A percentile compares a stretch with the other conserved stretches of the same genome.
These are phyloP conservation scores for Mycena belliarum DNA, from an alignment of 768 basidiomycete species.

Conservation along the genomic window DNA sequence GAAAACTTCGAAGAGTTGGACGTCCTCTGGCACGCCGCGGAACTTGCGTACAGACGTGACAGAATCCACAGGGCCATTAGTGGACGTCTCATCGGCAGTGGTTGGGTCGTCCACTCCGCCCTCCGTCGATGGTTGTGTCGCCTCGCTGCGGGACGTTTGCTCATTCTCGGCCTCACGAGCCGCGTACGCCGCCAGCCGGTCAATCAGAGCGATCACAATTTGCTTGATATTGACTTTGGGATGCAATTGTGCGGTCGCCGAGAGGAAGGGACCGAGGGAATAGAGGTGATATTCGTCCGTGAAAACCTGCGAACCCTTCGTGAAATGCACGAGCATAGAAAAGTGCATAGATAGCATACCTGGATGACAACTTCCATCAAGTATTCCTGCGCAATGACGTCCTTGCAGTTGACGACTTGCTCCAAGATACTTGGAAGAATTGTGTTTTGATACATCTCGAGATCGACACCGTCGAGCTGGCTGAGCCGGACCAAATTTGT, in stretches of 20 bases:
- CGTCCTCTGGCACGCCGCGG: constrained; percentile 92
- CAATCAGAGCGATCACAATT: constrained; percentile 97
- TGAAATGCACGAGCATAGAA: not conserved
- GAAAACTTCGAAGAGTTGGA: constrained; percentile 96
- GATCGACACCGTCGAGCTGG: constrained; percentile 94
- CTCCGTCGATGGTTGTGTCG: constrained; percentile 30
- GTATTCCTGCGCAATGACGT: constrained; percentile 98
- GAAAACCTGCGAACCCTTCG: constrained; percentile 65
- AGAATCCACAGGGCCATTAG: constrained; percentile 2
- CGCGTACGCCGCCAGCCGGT: constrained; percentile 92
- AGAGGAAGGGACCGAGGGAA: constrained; percentile 93
- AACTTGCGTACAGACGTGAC: constrained; percentile 69
- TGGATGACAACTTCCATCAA: constrained; percentile 99
- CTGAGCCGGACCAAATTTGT: constrained; percentile 95
- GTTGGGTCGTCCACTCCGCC: not conserved
- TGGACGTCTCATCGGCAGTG: not conserved
- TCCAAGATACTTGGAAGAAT: constrained; percentile 94
- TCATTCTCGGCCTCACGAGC: constrained; percentile 97
- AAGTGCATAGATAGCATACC: constrained; percentile 40
- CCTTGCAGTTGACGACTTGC: constrained; percentile 98
- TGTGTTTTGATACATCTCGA: constrained; percentile 82
- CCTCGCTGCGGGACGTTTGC: constrained; percentile 45
- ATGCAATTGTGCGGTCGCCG: constrained; percentile 93
- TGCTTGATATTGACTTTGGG: constrained; percentile 98
- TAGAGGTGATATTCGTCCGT: constrained; percentile 98